Evolutionary conservation across 192 early-diverging fungal species (phyloP).

Genomic region (Mortierella hygrophila): DNA sequence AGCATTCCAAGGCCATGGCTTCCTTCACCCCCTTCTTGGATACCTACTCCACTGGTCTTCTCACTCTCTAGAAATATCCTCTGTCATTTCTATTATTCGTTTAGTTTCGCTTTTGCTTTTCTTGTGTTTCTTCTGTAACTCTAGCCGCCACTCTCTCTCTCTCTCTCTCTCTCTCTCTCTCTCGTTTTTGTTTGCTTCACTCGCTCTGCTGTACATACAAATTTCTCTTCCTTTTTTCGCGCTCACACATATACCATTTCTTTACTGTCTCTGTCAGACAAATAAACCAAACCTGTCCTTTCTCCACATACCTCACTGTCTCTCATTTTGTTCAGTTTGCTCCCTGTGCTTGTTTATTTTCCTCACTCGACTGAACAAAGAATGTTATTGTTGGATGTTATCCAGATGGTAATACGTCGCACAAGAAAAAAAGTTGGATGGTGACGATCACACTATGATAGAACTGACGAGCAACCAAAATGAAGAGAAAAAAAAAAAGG

Average conservation of each 20-base stretch:
- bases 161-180: neutral
- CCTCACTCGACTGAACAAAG: neutral
- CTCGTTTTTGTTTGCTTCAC: neutral
- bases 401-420: neutral
- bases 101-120: neutral
- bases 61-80: conserved; percentile 27
- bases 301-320: neutral
- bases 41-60: conserved; percentile 34
- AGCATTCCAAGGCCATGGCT: conserved; percentile 33
- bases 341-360: neutral
- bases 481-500: neutral
- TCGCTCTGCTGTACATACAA: conserved; percentile 7
- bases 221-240: neutral
- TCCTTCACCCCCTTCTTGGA: conserved; percentile 59
- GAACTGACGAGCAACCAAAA: neutral
- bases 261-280: neutral
- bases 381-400: neutral
- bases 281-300: conserved; percentile 9
- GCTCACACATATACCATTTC: conserved; percentile 4
- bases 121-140: neutral
- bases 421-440: neutral
- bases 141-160: neutral
- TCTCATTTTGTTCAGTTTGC: neutral
- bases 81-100: neutral
- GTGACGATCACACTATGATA: neutral